phyloP scores from a whole-genome alignment of 495 filamentous ascomycete species.

The Podospora pseudocomata region DNA sequence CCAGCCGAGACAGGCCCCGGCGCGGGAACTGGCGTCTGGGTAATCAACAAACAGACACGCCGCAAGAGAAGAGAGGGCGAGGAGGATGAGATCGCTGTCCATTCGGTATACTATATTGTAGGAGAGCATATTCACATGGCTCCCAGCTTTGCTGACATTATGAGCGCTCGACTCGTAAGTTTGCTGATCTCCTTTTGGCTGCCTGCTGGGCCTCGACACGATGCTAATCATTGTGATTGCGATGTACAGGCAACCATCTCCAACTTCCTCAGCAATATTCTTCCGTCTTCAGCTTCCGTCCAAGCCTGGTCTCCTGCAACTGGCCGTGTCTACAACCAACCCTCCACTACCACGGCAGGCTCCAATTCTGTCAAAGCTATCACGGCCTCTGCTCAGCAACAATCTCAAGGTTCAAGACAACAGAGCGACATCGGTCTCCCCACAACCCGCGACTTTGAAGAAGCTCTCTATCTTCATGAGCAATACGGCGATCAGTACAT shows the following conservation, averaged over 20 bases:
- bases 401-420: constrained; percentile 19
- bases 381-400: constrained; percentile 48
- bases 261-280: constrained; percentile 63
- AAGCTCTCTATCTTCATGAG: constrained; percentile 62
- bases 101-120: constrained; percentile 78
- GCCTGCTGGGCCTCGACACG: not conserved
- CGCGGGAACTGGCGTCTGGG: constrained; percentile 74
- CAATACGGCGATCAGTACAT: constrained; percentile 75
- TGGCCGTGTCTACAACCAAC: constrained; percentile 66
- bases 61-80: constrained; percentile 55
- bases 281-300: constrained; percentile 52
- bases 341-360: constrained; percentile 38
- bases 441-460: constrained; percentile 57
- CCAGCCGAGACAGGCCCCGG: constrained; percentile 62
- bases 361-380: constrained; percentile 9
- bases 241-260: constrained; percentile 50
- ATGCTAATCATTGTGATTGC: constrained; percentile 18
- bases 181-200: not conserved
- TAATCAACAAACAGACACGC: constrained; percentile 84
- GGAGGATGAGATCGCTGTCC: constrained; percentile 64
- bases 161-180: constrained; percentile 71
- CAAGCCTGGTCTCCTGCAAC: constrained; percentile 68
- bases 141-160: constrained; percentile 70
- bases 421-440: constrained; percentile 37
- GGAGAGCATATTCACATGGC: constrained; percentile 89